Base-by-base conservation (phyloP, 2,329 filamentous ascomycete species). In the Graphilbum sp. region DNA sequence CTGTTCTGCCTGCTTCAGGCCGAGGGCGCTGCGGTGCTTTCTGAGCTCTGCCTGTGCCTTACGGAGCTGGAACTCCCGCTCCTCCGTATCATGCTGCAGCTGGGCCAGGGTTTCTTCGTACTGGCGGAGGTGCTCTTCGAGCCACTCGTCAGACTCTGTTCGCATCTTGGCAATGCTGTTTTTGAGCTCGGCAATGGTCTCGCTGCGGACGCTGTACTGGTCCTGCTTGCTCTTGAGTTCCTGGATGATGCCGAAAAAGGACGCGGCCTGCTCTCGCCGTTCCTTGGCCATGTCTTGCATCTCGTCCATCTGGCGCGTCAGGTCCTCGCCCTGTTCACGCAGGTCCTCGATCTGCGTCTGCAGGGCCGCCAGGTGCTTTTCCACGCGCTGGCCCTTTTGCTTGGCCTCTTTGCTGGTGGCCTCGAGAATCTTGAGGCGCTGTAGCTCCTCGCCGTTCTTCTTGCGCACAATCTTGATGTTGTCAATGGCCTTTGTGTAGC, bases 401-500 rank as follows among this genome's bases (percentile, higher is more conserved):
- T 95, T 96, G 55, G 90, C 76, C 45, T 86, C 73, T 31, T 75
- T 47, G 39, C 38, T 43, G 13, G 41, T 41, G 2, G 37, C 67
- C 52, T 94, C 84, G 42, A 80, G 70, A 32, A 79, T 72, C 50
- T 83, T 84, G 41, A 80, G 69, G 43, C 78, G 72, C 15, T 64
- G 70, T 10, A 96, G 67, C 43, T 88, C 71, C 45, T 81, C 75
- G 27, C 77, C 79, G 46, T 93, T 79, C 46, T 77, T 79, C 60
- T 96, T 98, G 30, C 79, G 71, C 36, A 96, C 66, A 10, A 76
- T 56, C 53, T 93, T 95, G 54, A 98, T 81, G 54, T 93, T 94
- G 34, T 95, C 87, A 43, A 98, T 93, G 16, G 87, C 90, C 52
- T 94, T 95, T 25, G 87, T 94, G 57, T 96, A 98, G 54, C 94